A percentile compares a stretch with the other conserved stretches of the same genome.
Evolutionary conservation across 257 asterid species (phyloP).

Genomic region (Ligustrum vulgare): DNA sequence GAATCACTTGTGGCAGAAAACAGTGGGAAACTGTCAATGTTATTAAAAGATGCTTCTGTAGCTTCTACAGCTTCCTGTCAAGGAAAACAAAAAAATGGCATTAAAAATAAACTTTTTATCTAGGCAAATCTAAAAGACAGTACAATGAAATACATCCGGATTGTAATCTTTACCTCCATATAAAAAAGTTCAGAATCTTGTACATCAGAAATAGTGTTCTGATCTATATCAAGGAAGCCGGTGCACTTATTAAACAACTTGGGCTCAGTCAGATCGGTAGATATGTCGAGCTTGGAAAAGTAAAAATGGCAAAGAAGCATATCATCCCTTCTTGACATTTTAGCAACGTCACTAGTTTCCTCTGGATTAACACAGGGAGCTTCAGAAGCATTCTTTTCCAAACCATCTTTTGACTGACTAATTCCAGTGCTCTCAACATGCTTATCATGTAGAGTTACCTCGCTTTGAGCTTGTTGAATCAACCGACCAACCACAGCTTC

Average conservation of each 20-base stretch:
- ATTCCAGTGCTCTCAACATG: slow-evolving; percentile 46
- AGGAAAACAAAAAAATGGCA: slow-evolving; percentile 12
- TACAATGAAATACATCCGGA: not conserved
- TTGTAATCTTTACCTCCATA: slow-evolving; percentile 60
- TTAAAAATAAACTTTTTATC: not conserved
- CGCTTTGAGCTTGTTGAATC: slow-evolving; percentile 45
- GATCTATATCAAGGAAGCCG: slow-evolving; percentile 45
- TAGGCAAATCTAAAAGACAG: slow-evolving; percentile 3
- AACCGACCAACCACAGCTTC: slow-evolving; percentile 41
- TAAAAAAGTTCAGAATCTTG: slow-evolving; percentile 48
- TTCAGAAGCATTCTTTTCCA: slow-evolving; percentile 43
- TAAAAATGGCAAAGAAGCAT: slow-evolving; percentile 43
- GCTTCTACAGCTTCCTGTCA: slow-evolving; percentile 51
- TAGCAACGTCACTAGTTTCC: slow-evolving; percentile 33
- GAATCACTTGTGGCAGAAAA: slow-evolving; percentile 60
- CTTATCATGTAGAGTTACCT: slow-evolving; percentile 47
- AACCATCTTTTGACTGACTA: slow-evolving; percentile 35
- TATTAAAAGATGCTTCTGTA: slow-evolving; percentile 28
- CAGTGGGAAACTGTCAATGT: slow-evolving; percentile 38
- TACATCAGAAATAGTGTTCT: slow-evolving; percentile 32
- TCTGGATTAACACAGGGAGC: slow-evolving; percentile 30
- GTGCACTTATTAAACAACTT: slow-evolving; percentile 63
- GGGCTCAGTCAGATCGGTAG: slow-evolving; percentile 77
- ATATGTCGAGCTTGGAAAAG: slow-evolving; percentile 81
- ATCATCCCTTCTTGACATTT: slow-evolving; percentile 49